Evolutionary conservation across 108 stramenopile genomes (phyloP), one percentile per base, ranked within the genome.

Genomic region (Skeletonema menzelii): DNA sequence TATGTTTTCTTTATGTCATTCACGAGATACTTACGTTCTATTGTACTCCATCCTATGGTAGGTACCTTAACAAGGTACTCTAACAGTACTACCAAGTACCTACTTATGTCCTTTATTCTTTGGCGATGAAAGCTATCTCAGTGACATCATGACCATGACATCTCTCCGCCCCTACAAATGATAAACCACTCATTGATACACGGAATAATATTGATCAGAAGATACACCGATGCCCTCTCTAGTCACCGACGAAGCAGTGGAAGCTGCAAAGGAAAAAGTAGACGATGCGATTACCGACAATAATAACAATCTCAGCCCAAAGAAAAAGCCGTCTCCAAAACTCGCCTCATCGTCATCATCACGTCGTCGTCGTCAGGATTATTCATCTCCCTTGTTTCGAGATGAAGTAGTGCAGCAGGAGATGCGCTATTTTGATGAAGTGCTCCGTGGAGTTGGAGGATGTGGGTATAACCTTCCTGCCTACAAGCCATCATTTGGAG

Each of bases 391-490:
- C 15, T 42, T 42, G 5, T 42, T 42, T 42, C 15, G 22, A 20
- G 20, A 53, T 24, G 49, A 53, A 53, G 49, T 53, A 10, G 22
- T 53, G 1, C 49, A 53, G 49, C 49, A 53, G 49, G 49, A 53
- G 20, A 53, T 53, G 49, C 49, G 49, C 49, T 53, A 53, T 10
- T 53, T 53, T 53, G 49, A 53, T 53, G 17, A 22, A 53, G 49
- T 53, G 22, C 49, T 53, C 7, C 49, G n/a, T 5, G 47, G 3
- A 53, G 20, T 53, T 53, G 49, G 49, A 22, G 49, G 49, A 3
- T 42, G 15, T n/a, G 40, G 40, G 15, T 42, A 42, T n/a, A 42
- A 42, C 5, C 40, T 42, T 42, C 40, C 40, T 42, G 40, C 15
- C 15, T 42, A 42, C 40, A 42, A 42, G 40, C 15, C 40, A 42